Base-by-base conservation (phyloP, 2,329 filamentous ascomycete genomes). In the Aspergillus sp. region DNA sequence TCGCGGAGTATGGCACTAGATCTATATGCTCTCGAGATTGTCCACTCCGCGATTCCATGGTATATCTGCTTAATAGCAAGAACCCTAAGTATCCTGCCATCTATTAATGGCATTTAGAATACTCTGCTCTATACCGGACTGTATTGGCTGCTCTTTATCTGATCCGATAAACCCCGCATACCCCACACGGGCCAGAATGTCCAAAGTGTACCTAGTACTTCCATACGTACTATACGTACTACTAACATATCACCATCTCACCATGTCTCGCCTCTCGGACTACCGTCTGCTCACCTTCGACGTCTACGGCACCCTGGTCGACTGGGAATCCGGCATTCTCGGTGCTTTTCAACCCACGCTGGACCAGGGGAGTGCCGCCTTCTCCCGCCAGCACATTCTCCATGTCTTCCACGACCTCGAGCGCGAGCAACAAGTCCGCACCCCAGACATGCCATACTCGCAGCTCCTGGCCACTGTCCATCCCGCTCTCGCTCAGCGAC, bases 271-370 rank as follows among this genome's bases (percentile, higher is more conserved):
- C 22, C 45, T 59, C 13, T 44, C 47, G 6, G 49, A 61, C 33
- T 71, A 66, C 52, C 60, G 58, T 15, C 58, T 74, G 37, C 72
- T 85, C 30, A 78, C 75, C 48, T 86, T 88, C 59, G 82, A 89
- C 59, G 77, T 82, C 63, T 88, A 83, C 56, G 82, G 82, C 55
- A 89, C 83, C 0, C 69, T 88, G 3, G 74, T 88, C 39, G 80
- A 88, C 64, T 86, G 80, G 81, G 79, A 86, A 54, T 53, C 63
- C n/a, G 80, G 80, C 37, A 71, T 85, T 35, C 57, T 71, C 32
- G 43, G 57, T 2, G 66, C 71, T 3, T 66, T 86, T 1, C 36
- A 57, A 20, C 57, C 63, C 7, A 51, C 66, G 4, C 49, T 55
- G 16, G 51, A 66, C 16, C 45, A 49, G 35, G 50, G 53, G 24